Evolutionary conservation across 768 basidiomycete species (phyloP), one percentile per base, ranked within the genome.

Genomic region (Serendipita sp.): DNA sequence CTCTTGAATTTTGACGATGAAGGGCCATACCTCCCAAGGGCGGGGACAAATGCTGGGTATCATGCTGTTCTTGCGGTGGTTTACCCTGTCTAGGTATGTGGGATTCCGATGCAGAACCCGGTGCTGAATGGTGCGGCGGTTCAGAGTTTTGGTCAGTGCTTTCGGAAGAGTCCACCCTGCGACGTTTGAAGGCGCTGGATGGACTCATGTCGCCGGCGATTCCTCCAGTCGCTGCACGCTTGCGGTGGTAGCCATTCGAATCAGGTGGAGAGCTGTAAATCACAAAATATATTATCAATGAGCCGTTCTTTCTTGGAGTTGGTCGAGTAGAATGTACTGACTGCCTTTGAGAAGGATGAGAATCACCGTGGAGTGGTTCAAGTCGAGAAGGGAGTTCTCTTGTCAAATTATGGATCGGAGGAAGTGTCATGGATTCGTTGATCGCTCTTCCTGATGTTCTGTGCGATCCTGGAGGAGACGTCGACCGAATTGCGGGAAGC

Each of bases 191-290:
- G 22, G 53, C 53, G 33, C 45, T 48, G 9, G 53, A 31, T 31
- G 53, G 53, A 31, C 53, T 58, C 33, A 28, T n/a, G 31, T 34
- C 31, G 33, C 26, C 30, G 17, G 24, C 30, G 17, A 28, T n/a
- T 33, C 30, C 53, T 24, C 53, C 53, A 22, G 53, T 58, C 53
- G 53, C 33, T 24, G 53, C 9, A 26, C 53, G 53, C 30, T 58
- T 58, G 11, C 53, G 53, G 31, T 28, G 33, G 26, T 58, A 34
- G 53, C 26, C 26, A 31, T 58, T 28, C n/a, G 24, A 31, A 26
- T 58, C 53, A n/a, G 53, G 53, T 34, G 53, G 53, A 58, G 53
- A 58, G 53, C 53, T 58, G n/a, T 34, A 31, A 50, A 30, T 50
- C 20, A 50, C 28, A 50, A 22, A 50, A 30, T 50, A 50, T 28